A percentile compares a stretch with the other conserved stretches of the same genome.
phyloP scores from a whole-genome alignment of 2,329 filamentous ascomycete genomes.

The Mycosphaerella sp. region DNA sequence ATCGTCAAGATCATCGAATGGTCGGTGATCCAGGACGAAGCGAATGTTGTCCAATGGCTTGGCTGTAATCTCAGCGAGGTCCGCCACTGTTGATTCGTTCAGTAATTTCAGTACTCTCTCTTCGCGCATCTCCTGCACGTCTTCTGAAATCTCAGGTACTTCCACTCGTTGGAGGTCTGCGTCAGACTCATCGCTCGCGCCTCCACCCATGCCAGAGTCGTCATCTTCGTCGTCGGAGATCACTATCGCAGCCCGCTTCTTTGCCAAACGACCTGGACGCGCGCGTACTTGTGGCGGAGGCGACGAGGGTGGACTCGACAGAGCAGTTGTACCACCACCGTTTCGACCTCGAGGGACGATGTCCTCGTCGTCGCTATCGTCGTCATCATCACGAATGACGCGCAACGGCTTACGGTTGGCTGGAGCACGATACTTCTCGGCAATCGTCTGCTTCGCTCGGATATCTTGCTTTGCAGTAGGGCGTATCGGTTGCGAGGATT shows the following conservation, averaged over 20 bases:
- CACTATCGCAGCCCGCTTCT: conserved; percentile 28
- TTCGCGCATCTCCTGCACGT: conserved; percentile 21
- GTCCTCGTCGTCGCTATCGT: conserved; percentile 27
- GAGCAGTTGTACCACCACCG: conserved; percentile 43
- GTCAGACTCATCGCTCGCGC: conserved; percentile 20
- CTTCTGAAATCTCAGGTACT: conserved; percentile 14
- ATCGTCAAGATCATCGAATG: conserved; percentile 61
- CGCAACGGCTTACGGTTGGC: conserved; percentile 17
- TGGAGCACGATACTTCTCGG: conserved; percentile 33
- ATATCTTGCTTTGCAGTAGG: conserved; percentile 50
- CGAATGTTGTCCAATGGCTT: conserved; percentile 64
- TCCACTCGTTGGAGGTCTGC: conserved; percentile 6
- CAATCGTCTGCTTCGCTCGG: conserved; percentile 48
- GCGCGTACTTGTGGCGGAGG: conserved; percentile 17
- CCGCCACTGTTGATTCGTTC: conserved; percentile 68
- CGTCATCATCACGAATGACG: conserved; percentile 17
- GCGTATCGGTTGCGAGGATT: conserved; percentile 28
- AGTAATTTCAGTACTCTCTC: conserved; percentile 66
- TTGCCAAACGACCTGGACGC: conserved; percentile 16
- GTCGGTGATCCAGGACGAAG: conserved; percentile 64
- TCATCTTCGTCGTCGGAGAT: conserved; percentile 38
- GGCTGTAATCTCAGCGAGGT: conserved; percentile 75
- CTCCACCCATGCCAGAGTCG: conserved; percentile 25
- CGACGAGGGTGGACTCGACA: conserved; percentile 34
- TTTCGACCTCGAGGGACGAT: conserved; percentile 36